phyloP scores from a whole-genome alignment of 2,329 filamentous ascomycete species.

The Colletotrichum noveboracense region DNA sequence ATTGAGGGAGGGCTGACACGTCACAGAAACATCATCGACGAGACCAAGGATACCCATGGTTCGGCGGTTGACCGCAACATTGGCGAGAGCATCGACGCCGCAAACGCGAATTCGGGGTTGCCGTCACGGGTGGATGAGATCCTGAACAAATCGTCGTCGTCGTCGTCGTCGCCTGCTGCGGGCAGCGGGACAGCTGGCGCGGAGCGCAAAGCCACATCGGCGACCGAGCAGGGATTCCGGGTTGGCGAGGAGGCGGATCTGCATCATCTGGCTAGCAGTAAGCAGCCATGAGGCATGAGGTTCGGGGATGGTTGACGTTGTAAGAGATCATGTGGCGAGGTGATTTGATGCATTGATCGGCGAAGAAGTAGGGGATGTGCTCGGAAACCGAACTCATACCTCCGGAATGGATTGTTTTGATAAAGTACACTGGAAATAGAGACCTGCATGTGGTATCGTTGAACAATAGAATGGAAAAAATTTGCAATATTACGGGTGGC shows the following conservation, averaged over 20 bases:
- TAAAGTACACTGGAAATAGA: neutral
- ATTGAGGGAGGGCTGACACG: neutral
- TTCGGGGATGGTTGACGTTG: neutral
- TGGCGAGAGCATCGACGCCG: conserved; percentile 8
- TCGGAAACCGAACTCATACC: neutral
- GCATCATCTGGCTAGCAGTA: conserved; percentile 8
- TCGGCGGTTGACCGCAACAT: neutral
- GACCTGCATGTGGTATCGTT: rapidly evolving
- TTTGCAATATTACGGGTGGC: rapidly evolving
- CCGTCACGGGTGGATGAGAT: conserved; percentile 7
- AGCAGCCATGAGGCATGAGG: conserved; percentile 3
- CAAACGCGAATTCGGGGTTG: neutral
- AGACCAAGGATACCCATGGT: conserved; percentile 13
- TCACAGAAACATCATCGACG: conserved; percentile 15
- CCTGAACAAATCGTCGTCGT: neutral
- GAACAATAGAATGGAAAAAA: neutral
- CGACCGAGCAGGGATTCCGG: neutral
- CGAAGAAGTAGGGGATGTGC: neutral
- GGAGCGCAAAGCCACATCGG: neutral
- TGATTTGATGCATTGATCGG: neutral
- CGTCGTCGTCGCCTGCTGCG: neutral
- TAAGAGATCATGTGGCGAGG: neutral
- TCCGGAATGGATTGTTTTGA: neutral
- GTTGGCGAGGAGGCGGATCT: conserved; percentile 4
- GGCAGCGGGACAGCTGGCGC: neutral